Base-by-base conservation (phyloP, 164 flowering plant genomes). In the Sextonia rubra region DNA sequence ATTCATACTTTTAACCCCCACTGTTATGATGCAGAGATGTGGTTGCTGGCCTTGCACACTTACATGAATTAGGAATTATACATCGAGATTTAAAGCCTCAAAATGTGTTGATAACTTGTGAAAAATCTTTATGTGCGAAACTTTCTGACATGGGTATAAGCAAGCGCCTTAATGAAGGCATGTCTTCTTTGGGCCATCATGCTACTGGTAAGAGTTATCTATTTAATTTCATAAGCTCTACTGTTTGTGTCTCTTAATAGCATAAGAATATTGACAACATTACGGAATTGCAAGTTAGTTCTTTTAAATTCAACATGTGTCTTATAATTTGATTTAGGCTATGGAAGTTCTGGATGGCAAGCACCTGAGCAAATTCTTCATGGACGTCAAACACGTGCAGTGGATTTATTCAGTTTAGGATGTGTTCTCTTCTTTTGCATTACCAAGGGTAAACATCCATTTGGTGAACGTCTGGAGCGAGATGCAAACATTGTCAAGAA, bases 81-180 rank as follows among this genome's bases (percentile, higher is more conserved):
- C 95, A 92, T 80, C 85, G 93, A 27, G 95, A 92, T 73, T 74
- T 92, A 22, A 92, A 90, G 84, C 97, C 97, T 80, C 93, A 90
- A 62, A 90, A 92, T 81, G 89, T 92, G 23, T 80, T 92, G 82
- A 84, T 92, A 71, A 72, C 66, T 26, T 82, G 80, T 63, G 89
- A 84, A 14, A 80, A 64, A 73, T 55, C 77, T 22, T 71, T 92
- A 32, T 80, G 90, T 78, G 95, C 92, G 24, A 92, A 90, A 79
- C 82, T 90, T 48, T 89, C 97, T 29, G 97, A 92, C 79, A 92
- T 90, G 91, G 97, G 97, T 32, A 88, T 90, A 67, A 90, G 97
- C 82, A 92, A 86, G 73, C 90, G 87, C 56, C 86, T 92, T 65
- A 60, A 26, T 48, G 85, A 75, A 14, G 88, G 88, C 29, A 85